These are phyloP conservation scores for Ichthyophthirius multifiliis DNA, from an alignment of 169 alveolate species.

Conservation along the genomic window DNA sequence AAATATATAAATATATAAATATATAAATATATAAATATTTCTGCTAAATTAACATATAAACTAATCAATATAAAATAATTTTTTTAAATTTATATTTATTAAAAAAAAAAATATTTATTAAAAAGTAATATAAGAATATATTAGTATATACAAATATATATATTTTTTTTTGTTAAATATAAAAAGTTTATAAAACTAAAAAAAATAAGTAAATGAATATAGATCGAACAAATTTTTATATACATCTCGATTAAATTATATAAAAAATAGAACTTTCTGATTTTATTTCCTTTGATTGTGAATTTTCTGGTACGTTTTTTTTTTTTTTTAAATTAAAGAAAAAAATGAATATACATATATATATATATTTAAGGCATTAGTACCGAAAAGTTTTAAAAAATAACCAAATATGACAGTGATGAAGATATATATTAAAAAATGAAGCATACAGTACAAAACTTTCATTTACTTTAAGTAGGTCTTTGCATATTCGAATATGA, in stretches of 20 bases:
- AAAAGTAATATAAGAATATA: too few relatives aligned
- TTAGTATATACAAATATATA: too few relatives aligned
- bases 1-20: too few relatives aligned
- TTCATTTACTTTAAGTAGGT: not conserved
- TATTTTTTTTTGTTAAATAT: not conserved
- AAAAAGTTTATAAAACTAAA: not conserved
- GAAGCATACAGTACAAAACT: not conserved
- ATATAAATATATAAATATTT: too few relatives aligned
- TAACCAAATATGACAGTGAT: not conserved
- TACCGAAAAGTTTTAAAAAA: not conserved
- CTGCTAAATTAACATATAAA: too few relatives aligned
- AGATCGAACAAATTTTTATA: not conserved
- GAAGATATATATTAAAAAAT: constrained; percentile 6
- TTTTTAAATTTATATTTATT: too few relatives aligned
- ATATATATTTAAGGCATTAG: not conserved
- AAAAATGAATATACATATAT: not conserved
- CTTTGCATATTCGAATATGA: not conserved
- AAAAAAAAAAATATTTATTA: too few relatives aligned
- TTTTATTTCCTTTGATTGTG: constrained; percentile 5
- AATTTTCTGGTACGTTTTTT: not conserved
- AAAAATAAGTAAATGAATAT: not conserved
- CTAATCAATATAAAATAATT: too few relatives aligned
- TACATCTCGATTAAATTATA: not conserved
- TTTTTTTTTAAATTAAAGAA: not conserved
- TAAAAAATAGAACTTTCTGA: not conserved